These are phyloP conservation scores for Linderina pennispora DNA, from an alignment of 192 early-diverging fungal species.

Conservation along the genomic window DNA sequence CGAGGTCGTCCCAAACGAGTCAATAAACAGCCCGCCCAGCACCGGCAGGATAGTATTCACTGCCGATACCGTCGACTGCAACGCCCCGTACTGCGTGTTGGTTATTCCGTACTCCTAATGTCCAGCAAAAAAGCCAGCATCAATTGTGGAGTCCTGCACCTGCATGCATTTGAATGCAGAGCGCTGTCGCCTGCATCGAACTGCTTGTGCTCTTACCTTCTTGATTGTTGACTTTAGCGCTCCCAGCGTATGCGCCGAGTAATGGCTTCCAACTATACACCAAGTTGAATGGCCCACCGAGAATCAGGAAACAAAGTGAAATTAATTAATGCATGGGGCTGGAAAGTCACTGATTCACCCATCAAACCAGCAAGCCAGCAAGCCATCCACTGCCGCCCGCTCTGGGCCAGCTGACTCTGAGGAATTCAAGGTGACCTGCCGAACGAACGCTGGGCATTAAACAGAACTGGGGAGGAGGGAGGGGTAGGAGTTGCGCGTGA, in stretches of 20 bases:
- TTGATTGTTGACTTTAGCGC: constrained; percentile 72
- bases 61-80: constrained; percentile 58
- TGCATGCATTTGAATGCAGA: neutral
- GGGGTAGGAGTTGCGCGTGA: no score
- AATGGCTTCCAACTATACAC: constrained; percentile 64
- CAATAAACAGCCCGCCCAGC: constrained; percentile 54
- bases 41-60: constrained; percentile 55
- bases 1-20: constrained; percentile 55
- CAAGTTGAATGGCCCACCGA: no score
- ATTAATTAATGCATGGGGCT: no score
- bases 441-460: no score
- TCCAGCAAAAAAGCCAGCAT: constrained; percentile 3
- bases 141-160: no score
- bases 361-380: no score
- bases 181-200: neutral
- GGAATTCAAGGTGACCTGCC: no score
- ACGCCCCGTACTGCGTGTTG: constrained; percentile 57
- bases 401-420: no score
- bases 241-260: constrained; percentile 65
- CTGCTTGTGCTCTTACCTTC: constrained; percentile 48
- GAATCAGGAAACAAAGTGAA: constrained; percentile 4
- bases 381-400: no score
- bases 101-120: constrained; percentile 56
- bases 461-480: no score
- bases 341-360: no score